These are phyloP conservation scores for Spongiforma sp. DNA, from an alignment of 1,284 basidiomycete genomes.

Conservation along the genomic window DNA sequence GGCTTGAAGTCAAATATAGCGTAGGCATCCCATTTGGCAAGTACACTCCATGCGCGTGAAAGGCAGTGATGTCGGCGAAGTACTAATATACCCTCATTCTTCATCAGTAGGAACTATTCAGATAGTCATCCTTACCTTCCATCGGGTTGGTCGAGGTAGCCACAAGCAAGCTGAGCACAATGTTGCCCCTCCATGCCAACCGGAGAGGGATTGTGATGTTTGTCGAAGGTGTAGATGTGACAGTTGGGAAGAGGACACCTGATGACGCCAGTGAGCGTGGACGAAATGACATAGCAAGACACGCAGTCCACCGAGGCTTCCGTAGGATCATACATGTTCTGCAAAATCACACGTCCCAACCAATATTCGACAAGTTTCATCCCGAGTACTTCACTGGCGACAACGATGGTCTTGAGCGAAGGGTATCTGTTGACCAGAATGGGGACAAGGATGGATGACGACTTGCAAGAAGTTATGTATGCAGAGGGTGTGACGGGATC, in stretches of 20 bases:
- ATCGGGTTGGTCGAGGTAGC: slow-evolving; percentile 38
- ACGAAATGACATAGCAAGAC: slow-evolving; percentile 32
- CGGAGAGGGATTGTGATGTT: slow-evolving; percentile 33
- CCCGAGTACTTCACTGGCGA: slow-evolving; percentile 36
- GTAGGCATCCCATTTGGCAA: slow-evolving; percentile 40
- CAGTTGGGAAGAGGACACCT: slow-evolving; percentile 39
- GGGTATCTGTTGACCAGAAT: slow-evolving; percentile 34
- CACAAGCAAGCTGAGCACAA: slow-evolving; percentile 37
- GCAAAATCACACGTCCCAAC: slow-evolving; percentile 32
- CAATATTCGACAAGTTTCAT: slow-evolving; percentile 37
- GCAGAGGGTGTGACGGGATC: slow-evolving; percentile 39
- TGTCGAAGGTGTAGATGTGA: slow-evolving; percentile 39
- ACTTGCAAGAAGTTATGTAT: no score
- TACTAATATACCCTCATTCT: slow-evolving; percentile 38
- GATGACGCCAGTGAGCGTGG: slow-evolving; percentile 29
- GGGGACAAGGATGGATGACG: slow-evolving; percentile 33
- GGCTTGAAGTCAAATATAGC: slow-evolving; percentile 39
- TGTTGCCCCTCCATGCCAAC: slow-evolving; percentile 39
- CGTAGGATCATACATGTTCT: slow-evolving; percentile 43
- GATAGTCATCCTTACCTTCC: slow-evolving; percentile 34
- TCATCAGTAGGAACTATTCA: slow-evolving; percentile 35
- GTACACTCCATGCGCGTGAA: slow-evolving; percentile 39
- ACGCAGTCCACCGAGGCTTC: slow-evolving; percentile 38
- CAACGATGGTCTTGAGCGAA: slow-evolving; percentile 30
- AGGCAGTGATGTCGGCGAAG: slow-evolving; percentile 29